Conservation (phyloP, 306 rosid genomes). For the Phaseolus lunatus region DNA sequence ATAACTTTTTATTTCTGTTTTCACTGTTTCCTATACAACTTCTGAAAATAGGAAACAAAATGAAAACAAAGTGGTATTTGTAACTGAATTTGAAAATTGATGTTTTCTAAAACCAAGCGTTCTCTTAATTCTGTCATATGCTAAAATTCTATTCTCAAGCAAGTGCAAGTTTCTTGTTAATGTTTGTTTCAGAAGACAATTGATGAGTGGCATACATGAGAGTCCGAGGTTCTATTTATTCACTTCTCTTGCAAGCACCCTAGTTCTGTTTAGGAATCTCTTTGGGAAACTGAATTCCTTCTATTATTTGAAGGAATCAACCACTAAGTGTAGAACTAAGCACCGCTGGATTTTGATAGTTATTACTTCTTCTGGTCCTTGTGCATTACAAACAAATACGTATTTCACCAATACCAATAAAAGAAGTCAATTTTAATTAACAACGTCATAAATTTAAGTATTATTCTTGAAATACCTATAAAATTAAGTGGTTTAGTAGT, state of each 20-base stretch:
- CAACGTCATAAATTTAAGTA: no score
- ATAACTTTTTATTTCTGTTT: no score
- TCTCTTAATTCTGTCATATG: neutral
- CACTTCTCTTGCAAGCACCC: neutral
- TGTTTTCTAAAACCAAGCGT: neutral
- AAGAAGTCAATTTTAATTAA: no score
- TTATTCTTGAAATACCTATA: no score
- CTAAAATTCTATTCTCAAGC: neutral
- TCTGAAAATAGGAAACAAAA: neutral
- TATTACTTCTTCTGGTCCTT: neutral
- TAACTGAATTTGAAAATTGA: neutral
- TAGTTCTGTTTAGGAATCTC: slow-evolving; percentile 3
- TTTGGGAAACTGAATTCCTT: neutral
- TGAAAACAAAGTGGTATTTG: neutral
- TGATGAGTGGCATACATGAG: neutral
- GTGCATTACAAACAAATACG: no score
- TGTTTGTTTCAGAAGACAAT: slow-evolving; percentile 3
- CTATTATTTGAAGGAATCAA: slow-evolving; percentile 10
- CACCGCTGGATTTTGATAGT: neutral
- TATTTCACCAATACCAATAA: no score
- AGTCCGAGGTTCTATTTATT: neutral
- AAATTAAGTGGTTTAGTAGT: no score
- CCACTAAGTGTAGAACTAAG: neutral
- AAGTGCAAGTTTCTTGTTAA: neutral
- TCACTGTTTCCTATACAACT: neutral